Evolutionary conservation across 2,329 filamentous ascomycete genomes (phyloP), one percentile per base, ranked within the genome.

Genomic region (Neoascochyta sp.): DNA sequence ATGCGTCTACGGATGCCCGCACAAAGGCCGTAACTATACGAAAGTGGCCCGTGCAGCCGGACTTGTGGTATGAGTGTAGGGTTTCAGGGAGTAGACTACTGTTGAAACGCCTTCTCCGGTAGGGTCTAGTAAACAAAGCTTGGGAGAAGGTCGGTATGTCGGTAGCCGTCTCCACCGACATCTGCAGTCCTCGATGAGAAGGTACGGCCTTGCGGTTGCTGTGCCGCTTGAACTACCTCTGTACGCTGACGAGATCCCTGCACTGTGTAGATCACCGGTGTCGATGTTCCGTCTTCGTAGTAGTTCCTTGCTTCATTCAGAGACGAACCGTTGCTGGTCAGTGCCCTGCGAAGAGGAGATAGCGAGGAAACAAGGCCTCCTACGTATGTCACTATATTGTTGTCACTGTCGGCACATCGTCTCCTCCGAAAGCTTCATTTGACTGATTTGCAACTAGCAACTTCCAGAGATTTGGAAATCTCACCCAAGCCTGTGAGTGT

Each of bases 41-140:
- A 22, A 21, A 13, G 16, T 40, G 44, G 39, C 35, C 45, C 40
- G 42, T 50, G 41, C 47, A 17, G 39, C 43, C 43, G 45, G 43
- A 39, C 22, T 35, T 34, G n/a, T 21, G 31, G 13, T 24, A 34
- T 34, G n/a, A 24, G 18, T 15, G 30, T 36, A 17, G 24, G 25
- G 22, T 27, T 28, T 25, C 20, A 36, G 29, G 20, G 11, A 39
- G 37, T 27, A 28, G 23, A 20, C 37, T 21, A 17, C 14, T 13
- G 13, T 13, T 16, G 20, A 29, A 23, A 5, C 17, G 7, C 5
- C 19, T 18, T n/a, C n/a, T n/a, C n/a, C n/a, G n/a, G n/a, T n/a
- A n/a, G n/a, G n/a, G 12, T 9, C 15, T 8, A 10, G 17, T 16
- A 26, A 38, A 19, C 11, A n/a, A 5, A 22, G 12, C 13, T 22